phyloP scores from a whole-genome alignment of 2,329 filamentous ascomycete genomes.

The Apiospora rasikravindrae region DNA sequence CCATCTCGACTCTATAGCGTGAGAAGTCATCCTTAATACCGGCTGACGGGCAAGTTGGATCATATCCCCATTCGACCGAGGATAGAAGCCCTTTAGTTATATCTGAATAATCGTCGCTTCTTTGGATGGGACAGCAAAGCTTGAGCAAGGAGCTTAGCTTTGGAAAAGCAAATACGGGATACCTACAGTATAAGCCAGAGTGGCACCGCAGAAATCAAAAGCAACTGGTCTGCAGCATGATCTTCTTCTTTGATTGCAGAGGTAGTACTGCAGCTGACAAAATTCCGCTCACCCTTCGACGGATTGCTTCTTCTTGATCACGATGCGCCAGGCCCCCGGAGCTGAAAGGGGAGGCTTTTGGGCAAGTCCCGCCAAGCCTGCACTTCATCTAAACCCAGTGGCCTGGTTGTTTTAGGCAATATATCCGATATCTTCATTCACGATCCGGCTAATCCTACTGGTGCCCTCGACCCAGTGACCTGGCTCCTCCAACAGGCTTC shows the following conservation, averaged over 20 bases:
- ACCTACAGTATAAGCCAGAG: neutral
- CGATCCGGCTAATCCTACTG: neutral
- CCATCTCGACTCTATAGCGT: slow-evolving; percentile 2
- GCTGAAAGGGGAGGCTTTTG: neutral
- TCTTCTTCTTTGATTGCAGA: neutral
- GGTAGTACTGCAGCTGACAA: neutral
- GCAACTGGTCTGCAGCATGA: neutral
- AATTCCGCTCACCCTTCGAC: neutral
- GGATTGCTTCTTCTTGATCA: neutral
- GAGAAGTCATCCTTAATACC: neutral
- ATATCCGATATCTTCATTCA: neutral
- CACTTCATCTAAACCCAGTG: neutral
- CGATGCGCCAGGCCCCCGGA: neutral
- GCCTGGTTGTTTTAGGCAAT: neutral
- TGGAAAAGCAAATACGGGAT: neutral
- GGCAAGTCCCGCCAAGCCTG: neutral
- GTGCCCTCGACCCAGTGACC: neutral
- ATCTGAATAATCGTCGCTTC: neutral
- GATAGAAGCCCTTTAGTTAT: neutral
- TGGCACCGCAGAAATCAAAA: neutral
- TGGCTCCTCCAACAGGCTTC: neutral
- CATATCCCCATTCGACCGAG: slow-evolving; percentile 15
- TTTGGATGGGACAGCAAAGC: neutral
- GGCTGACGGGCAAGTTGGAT: slow-evolving; percentile 19
- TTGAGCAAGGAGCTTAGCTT: neutral